phyloP scores from a whole-genome alignment of 2,329 filamentous ascomycete species.

The Colletotrichum sp. region DNA sequence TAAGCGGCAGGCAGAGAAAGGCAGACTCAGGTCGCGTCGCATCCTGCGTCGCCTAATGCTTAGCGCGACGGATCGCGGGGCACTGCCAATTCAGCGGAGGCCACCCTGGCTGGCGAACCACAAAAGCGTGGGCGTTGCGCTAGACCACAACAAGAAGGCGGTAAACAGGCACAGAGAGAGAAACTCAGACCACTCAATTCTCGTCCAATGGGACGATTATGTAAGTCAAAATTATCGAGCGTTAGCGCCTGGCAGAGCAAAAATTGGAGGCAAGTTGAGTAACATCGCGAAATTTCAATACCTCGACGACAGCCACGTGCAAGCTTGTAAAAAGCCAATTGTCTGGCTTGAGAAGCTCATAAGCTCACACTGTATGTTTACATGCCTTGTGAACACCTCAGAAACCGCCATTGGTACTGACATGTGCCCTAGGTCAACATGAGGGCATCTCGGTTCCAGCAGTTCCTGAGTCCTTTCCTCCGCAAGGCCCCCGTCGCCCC shows the following conservation, averaged over 20 bases:
- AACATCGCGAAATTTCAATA: conserved; percentile 3
- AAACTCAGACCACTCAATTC: background rate
- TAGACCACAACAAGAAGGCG: background rate
- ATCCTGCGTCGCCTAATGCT: background rate
- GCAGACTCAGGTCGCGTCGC: conserved; percentile 1
- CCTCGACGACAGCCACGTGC: conserved; percentile 1
- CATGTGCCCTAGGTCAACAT: conserved; percentile 12
- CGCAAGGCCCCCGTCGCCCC: conserved; percentile 28
- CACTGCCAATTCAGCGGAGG: conserved; percentile 14
- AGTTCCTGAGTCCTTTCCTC: conserved; percentile 16
- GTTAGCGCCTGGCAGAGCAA: conserved; percentile 14
- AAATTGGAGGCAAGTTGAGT: conserved; percentile 11
- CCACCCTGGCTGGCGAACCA: background rate
- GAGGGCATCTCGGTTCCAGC: conserved; percentile 19
- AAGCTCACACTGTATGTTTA: background rate
- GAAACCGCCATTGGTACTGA: background rate
- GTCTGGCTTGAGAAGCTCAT: background rate
- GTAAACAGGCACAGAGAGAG: background rate
- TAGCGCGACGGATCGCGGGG: conserved; percentile 10
- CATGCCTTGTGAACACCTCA: background rate
- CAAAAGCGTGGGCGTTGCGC: background rate
- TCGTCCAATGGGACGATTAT: background rate
- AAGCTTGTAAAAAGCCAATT: background rate
- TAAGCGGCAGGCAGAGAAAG: conserved; percentile 7
- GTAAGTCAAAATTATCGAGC: conserved; percentile 4